Conservation (phyloP, 352 stramenopile species). For the Phytophthora sp. region DNA sequence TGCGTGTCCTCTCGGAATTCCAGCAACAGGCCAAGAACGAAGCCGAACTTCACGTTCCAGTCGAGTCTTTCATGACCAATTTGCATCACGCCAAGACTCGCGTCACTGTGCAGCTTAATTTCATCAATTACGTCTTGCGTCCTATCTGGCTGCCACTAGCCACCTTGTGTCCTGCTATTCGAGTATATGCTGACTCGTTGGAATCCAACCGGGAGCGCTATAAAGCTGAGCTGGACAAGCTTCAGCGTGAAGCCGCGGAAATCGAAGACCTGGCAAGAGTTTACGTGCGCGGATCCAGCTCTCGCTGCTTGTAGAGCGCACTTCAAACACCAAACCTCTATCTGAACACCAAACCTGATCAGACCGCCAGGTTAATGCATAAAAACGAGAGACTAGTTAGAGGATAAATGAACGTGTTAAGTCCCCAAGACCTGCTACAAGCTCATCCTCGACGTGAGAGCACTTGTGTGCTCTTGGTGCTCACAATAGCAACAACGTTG, state of each 20-base stretch:
- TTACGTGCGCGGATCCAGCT: constrained; percentile 55
- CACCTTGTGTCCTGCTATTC: constrained; percentile 53
- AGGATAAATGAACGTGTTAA: constrained; percentile 26
- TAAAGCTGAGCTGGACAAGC: constrained; percentile 59
- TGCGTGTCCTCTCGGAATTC: constrained; percentile 73
- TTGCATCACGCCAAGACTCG: constrained; percentile 64
- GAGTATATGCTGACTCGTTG: constrained; percentile 61
- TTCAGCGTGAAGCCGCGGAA: constrained; percentile 37
- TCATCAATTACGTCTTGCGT: constrained; percentile 76
- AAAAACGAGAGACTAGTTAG: constrained; percentile 12
- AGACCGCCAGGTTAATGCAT: no score
- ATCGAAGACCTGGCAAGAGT: constrained; percentile 31
- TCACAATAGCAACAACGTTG: constrained; percentile 84
- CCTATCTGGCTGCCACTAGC: constrained; percentile 70
- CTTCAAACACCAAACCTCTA: constrained; percentile 9
- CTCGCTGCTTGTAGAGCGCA: constrained; percentile 32
- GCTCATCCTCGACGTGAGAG: constrained; percentile 58
- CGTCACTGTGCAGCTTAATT: constrained; percentile 75
- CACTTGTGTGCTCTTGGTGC: constrained; percentile 77
- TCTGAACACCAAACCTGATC: constrained; percentile 16
- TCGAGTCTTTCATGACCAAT: constrained; percentile 80
- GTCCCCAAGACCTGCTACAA: no score
- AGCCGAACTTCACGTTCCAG: constrained; percentile 57
- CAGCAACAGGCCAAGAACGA: constrained; percentile 75
- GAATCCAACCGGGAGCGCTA: constrained; percentile 71